Conservation (phyloP, 768 basidiomycete genomes). For the Collybiopsis confluens region DNA sequence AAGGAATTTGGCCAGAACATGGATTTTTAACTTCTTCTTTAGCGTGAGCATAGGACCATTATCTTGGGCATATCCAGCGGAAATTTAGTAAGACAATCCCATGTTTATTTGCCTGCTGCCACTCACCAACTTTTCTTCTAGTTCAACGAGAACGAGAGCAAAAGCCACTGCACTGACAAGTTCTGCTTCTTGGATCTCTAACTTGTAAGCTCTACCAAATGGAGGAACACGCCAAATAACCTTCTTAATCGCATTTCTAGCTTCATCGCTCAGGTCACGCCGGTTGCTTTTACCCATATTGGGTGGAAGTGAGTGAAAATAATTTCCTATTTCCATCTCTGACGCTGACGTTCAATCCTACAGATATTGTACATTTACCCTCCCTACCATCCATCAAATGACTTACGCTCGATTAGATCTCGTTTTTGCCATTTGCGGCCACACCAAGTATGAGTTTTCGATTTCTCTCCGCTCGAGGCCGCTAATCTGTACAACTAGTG, state of each 20-base stretch:
- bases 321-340: neutral
- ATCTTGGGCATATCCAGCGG: constrained; percentile 42
- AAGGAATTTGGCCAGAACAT: constrained; percentile 28
- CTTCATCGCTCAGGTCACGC: constrained; percentile 43
- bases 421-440: constrained; percentile 42
- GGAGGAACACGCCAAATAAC: neutral
- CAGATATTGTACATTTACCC: constrained; percentile 34
- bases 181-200: constrained; percentile 41
- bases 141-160: constrained; percentile 38
- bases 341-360: neutral
- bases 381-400: too few species aligned
- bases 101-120: too few species aligned
- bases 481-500: constrained; percentile 14
- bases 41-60: constrained; percentile 41
- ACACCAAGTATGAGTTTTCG: constrained; percentile 31
- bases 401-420: constrained; percentile 22
- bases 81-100: constrained; percentile 28
- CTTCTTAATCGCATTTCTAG: constrained; percentile 19
- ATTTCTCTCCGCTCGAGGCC: neutral
- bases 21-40: constrained; percentile 47
- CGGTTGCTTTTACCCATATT: constrained; percentile 33
- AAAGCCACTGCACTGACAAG: constrained; percentile 42
- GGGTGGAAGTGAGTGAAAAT: constrained; percentile 34
- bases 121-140: neutral
- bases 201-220: constrained; percentile 25